phyloP scores from a whole-genome alignment of 345 rosid genomes.

The Euphorbia tirucalli region DNA sequence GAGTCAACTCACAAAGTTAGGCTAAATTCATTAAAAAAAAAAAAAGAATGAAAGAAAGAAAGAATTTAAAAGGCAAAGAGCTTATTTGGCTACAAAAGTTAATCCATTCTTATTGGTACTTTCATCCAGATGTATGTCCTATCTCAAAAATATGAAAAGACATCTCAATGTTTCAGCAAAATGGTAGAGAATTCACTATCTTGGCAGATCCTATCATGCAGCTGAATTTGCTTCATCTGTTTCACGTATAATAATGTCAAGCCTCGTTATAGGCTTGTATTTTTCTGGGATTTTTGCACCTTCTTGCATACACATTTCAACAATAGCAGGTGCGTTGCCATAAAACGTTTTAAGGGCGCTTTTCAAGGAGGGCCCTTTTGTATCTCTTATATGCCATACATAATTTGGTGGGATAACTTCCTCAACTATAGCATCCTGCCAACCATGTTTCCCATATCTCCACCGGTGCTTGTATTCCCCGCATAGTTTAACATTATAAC shows the following conservation, averaged over 20 bases:
- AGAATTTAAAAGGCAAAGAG: too few relatives aligned
- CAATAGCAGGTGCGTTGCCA: slow-evolving; percentile 83
- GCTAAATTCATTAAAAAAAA: too few relatives aligned
- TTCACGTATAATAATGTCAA: slow-evolving; percentile 80
- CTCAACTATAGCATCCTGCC: slow-evolving; percentile 79
- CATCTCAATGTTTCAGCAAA: background rate
- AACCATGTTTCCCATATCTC: slow-evolving; percentile 97
- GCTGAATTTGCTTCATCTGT: slow-evolving; percentile 60
- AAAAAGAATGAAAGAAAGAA: too few relatives aligned
- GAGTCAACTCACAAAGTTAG: too few relatives aligned
- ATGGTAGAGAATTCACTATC: background rate
- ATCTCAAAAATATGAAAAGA: background rate
- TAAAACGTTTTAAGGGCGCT: slow-evolving; percentile 63
- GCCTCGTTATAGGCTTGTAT: slow-evolving; percentile 92
- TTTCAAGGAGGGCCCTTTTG: slow-evolving; percentile 57
- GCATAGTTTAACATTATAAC: slow-evolving; percentile 85
- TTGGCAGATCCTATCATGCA: slow-evolving; percentile 35
- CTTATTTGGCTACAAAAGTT: too few relatives aligned
- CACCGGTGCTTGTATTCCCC: slow-evolving; percentile 91
- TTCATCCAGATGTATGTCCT: background rate
- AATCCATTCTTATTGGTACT: too few relatives aligned
- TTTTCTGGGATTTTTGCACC: slow-evolving; percentile 60
- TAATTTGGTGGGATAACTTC: slow-evolving; percentile 76
- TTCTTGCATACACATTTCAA: slow-evolving; percentile 78
- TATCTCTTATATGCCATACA: slow-evolving; percentile 77